Evolutionary conservation across 23 red algal genomes (phyloP).

Genomic region (Gracilariopsis chorda): DNA sequence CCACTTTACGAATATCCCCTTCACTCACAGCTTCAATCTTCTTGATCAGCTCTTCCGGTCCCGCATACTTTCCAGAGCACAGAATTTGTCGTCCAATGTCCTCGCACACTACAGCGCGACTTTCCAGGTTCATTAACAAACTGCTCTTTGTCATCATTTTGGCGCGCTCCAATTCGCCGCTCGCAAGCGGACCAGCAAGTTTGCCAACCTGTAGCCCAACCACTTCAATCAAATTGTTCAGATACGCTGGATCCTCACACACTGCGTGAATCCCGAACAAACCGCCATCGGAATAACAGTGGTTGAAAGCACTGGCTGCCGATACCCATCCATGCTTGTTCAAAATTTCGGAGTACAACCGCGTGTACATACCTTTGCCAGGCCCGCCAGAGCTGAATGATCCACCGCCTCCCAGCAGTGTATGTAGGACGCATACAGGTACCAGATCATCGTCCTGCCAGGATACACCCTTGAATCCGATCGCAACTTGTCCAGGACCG

Average conservation of each 20-base stretch:
- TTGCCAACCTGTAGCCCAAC: slow-evolving; percentile 66
- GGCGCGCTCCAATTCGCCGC: slow-evolving; percentile 72
- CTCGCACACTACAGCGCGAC: slow-evolving; percentile 85
- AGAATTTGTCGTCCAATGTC: slow-evolving; percentile 95
- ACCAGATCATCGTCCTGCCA: slow-evolving; percentile 93
- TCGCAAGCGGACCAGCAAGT: slow-evolving; percentile 45
- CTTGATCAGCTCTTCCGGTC: slow-evolving; percentile 51
- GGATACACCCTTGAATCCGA: slow-evolving; percentile 86
- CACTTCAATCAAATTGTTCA: slow-evolving; percentile 81
- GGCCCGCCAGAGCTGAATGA: slow-evolving; percentile 96
- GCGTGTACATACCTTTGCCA: slow-evolving; percentile 98
- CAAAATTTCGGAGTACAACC: slow-evolving; percentile 89
- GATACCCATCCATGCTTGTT: slow-evolving; percentile 88
- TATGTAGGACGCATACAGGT: slow-evolving; percentile 83
- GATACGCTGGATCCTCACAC: slow-evolving; percentile 45
- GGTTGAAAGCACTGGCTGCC: slow-evolving; percentile 80
- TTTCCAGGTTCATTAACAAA: slow-evolving; percentile 93
- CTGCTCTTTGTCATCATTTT: slow-evolving; percentile 90
- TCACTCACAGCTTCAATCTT: slow-evolving; percentile 78
- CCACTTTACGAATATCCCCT: slow-evolving; percentile 77
- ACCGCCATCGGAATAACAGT: slow-evolving; percentile 88
- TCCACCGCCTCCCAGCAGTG: slow-evolving; percentile 90
- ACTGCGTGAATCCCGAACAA: slow-evolving; percentile 93
- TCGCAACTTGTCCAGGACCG: slow-evolving; percentile 81
- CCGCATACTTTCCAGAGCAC: slow-evolving; percentile 71